These are phyloP conservation scores for Aspergillus sp. DNA, from an alignment of 2,329 filamentous ascomycete genomes.

Conservation along the genomic window DNA sequence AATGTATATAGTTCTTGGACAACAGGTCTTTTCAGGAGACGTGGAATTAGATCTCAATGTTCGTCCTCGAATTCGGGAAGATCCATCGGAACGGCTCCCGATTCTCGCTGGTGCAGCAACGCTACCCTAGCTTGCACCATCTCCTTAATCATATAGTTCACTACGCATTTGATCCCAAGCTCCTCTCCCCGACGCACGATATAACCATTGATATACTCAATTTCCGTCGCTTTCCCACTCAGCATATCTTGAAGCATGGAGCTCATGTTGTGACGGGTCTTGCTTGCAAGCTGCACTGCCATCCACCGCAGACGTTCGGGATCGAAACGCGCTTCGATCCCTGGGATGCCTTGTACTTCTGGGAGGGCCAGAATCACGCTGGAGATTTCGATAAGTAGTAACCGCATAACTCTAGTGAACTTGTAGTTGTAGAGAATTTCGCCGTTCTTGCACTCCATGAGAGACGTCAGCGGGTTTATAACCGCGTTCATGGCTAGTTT, in stretches of 20 bases:
- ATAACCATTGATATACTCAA: conserved; percentile 84
- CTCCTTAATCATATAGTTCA: conserved; percentile 66
- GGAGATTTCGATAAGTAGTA: conserved; percentile 68
- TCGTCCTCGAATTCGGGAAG: conserved; percentile 7
- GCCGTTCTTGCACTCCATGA: conserved; percentile 71
- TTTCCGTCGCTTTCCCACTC: conserved; percentile 59
- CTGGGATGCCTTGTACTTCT: conserved; percentile 59
- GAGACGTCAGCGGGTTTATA: conserved; percentile 72
- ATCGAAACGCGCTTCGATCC: conserved; percentile 54
- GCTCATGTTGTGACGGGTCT: conserved; percentile 53
- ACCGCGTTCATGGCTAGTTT: conserved; percentile 68
- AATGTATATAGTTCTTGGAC: too few species aligned
- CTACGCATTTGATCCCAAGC: conserved; percentile 62
- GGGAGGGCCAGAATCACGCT: conserved; percentile 66
- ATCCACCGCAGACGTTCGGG: conserved; percentile 56
- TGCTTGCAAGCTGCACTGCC: conserved; percentile 48
- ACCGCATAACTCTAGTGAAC: conserved; percentile 59
- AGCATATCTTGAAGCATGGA: conserved; percentile 63
- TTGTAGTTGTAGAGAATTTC: conserved; percentile 61
- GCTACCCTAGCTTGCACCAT: conserved; percentile 65
- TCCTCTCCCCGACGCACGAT: conserved; percentile 67
- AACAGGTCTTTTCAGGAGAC: neutral
- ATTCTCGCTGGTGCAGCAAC: conserved; percentile 32
- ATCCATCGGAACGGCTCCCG: conserved; percentile 28
- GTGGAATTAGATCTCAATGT: neutral